phyloP scores from a whole-genome alignment of 1,284 basidiomycete genomes.

The Cystobasidium sp. region DNA sequence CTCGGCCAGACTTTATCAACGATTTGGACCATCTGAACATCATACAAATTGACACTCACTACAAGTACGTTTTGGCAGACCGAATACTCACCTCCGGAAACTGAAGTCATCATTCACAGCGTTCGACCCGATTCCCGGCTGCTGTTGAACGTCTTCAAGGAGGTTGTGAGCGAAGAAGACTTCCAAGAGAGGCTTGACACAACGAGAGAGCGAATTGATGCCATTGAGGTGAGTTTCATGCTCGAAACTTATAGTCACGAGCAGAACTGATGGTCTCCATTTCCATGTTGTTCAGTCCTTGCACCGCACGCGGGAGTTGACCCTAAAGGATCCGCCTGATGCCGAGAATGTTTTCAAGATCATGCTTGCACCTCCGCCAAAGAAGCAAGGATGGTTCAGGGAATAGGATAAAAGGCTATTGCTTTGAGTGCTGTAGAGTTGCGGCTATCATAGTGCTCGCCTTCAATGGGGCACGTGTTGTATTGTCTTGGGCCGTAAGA shows the following conservation, averaged over 20 bases:
- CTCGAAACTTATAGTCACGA: neutral
- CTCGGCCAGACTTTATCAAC: constrained; percentile 51
- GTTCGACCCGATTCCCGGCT: constrained; percentile 51
- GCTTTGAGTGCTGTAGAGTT: too few species aligned
- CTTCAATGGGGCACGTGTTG: too few species aligned
- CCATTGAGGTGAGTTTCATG: constrained; percentile 46
- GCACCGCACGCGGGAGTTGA: constrained; percentile 51
- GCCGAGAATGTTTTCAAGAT: constrained; percentile 44
- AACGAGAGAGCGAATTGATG: constrained; percentile 49
- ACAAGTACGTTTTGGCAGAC: constrained; percentile 22
- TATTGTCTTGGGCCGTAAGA: too few species aligned
- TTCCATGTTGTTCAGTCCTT: constrained; percentile 39
- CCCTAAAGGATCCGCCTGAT: constrained; percentile 48
- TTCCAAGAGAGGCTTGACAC: constrained; percentile 52
- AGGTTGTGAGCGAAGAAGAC: constrained; percentile 46
- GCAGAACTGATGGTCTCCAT: neutral
- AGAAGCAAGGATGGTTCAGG: constrained; percentile 13
- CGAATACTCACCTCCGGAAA: neutral
- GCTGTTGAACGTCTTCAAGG: constrained; percentile 50
- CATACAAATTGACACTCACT: constrained; percentile 35
- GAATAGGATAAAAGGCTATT: neutral
- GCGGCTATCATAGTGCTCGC: too few species aligned
- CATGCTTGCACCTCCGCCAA: constrained; percentile 25
- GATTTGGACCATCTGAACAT: constrained; percentile 47
- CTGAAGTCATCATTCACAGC: constrained; percentile 46